These are phyloP conservation scores for Leccinellum rugosiceps DNA, from an alignment of 768 basidiomycete species.

Conservation along the genomic window DNA sequence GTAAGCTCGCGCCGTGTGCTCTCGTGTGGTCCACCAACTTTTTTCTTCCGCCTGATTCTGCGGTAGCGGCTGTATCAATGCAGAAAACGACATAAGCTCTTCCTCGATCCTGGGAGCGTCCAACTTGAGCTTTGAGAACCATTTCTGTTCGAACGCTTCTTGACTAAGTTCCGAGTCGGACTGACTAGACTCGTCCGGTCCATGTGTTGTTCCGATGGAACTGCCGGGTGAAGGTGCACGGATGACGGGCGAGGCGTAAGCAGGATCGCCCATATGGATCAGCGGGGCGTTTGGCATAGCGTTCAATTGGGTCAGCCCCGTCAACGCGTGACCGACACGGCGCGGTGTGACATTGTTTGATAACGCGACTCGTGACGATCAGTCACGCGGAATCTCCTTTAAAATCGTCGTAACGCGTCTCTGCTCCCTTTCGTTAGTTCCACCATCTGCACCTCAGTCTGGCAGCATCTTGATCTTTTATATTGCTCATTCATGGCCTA, in stretches of 20 bases:
- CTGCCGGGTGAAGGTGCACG: constrained; percentile 46
- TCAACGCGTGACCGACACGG: constrained; percentile 3
- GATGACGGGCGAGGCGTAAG: constrained; percentile 45
- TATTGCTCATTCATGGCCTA: constrained; percentile 38
- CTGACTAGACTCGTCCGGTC: constrained; percentile 42
- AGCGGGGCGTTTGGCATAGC: constrained; percentile 29
- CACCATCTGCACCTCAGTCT: constrained; percentile 20
- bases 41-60: constrained; percentile 37
- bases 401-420: constrained; percentile 32
- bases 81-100: constrained; percentile 29
- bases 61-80: constrained; percentile 33
- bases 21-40: constrained; percentile 28
- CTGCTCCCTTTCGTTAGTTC: constrained; percentile 14
- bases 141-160: constrained; percentile 37
- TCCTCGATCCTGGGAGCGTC: constrained; percentile 38
- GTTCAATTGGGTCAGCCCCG: background rate
- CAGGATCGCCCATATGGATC: constrained; percentile 34
- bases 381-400: constrained; percentile 26
- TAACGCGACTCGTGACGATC: constrained; percentile 28
- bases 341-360: constrained; percentile 35
- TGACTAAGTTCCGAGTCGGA: constrained; percentile 38
- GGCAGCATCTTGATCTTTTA: constrained; percentile 1
- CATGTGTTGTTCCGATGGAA: constrained; percentile 47
- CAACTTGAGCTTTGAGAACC: constrained; percentile 34
- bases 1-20: constrained; percentile 2